Evolutionary conservation across 2,329 filamentous ascomycete genomes (phyloP).

Genomic region (Colletotrichum tropicale): DNA sequence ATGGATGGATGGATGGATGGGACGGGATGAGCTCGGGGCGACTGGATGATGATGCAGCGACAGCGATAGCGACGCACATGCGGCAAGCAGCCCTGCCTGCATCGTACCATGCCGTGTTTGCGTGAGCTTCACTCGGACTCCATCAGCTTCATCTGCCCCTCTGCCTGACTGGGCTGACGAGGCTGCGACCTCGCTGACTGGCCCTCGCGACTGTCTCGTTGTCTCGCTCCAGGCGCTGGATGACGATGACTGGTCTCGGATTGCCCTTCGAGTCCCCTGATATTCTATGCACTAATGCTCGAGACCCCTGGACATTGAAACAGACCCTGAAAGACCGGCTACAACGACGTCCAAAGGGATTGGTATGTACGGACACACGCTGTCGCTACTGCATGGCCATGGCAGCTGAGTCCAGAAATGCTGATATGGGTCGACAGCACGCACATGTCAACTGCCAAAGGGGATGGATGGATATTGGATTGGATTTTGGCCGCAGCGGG

Average conservation of each 20-base stretch:
- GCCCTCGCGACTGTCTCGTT: neutral
- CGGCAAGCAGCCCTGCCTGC: neutral
- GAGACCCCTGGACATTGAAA: neutral
- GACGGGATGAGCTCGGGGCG: neutral
- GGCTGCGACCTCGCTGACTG: neutral
- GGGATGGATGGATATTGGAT: neutral
- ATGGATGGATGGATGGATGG: neutral
- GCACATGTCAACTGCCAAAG: neutral
- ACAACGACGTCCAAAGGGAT: neutral
- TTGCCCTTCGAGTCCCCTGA: neutral
- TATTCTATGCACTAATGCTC: neutral
- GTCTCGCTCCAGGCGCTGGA: neutral
- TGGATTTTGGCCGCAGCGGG: neutral
- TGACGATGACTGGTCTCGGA: conserved; percentile 1
- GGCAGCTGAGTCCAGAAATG: neutral
- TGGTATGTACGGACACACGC: neutral
- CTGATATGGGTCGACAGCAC: neutral
- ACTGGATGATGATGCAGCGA: neutral
- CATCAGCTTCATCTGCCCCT: neutral
- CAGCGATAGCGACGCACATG: neutral
- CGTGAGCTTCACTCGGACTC: neutral
- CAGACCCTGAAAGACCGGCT: neutral
- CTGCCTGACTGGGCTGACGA: neutral
- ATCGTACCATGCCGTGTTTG: neutral
- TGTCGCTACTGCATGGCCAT: neutral